These are phyloP conservation scores for Globisporangium barbulae DNA, from an alignment of 352 stramenopile genomes.

Conservation along the genomic window DNA sequence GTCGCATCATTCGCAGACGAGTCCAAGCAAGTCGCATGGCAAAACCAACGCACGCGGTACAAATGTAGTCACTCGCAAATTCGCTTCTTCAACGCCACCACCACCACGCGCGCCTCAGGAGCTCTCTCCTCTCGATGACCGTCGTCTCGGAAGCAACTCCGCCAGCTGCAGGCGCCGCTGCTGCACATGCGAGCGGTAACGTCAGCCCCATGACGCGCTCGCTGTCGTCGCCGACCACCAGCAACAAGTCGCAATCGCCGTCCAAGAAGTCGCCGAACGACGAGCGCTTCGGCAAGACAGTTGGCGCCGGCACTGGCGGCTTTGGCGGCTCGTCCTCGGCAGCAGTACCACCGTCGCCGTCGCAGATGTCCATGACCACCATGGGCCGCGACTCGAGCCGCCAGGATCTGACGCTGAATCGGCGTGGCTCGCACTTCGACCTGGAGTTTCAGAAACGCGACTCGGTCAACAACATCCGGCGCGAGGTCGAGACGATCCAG, in stretches of 20 bases:
- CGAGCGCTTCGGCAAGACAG: constrained; percentile 4
- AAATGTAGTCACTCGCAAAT: not conserved
- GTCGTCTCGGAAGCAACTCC: not conserved
- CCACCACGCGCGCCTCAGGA: not conserved
- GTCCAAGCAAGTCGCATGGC: too few relatives aligned
- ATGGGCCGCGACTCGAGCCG: constrained; percentile 12
- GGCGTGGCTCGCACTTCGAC: constrained; percentile 24
- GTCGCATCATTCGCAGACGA: too few relatives aligned
- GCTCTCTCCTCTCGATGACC: constrained; percentile 1
- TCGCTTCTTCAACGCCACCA: not conserved
- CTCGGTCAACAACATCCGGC: constrained; percentile 37
- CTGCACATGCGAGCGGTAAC: not conserved
- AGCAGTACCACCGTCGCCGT: not conserved
- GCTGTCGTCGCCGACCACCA: constrained; percentile 14
- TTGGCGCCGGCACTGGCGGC: not conserved
- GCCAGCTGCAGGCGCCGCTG: not conserved
- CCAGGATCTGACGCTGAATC: constrained; percentile 11
- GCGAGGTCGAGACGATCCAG: constrained; percentile 28
- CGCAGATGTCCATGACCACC: constrained; percentile 3
- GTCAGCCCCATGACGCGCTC: constrained; percentile 10
- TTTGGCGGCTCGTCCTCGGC: constrained; percentile 1
- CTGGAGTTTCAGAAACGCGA: constrained; percentile 46
- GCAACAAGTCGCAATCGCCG: constrained; percentile 7
- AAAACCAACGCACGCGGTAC: not conserved
- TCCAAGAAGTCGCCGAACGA: not conserved